Percentiles rank a stretch among this genome's conserved stretches.
These are phyloP conservation scores for Vitis hybrid DNA, from an alignment of 177 flowering plant species.

Conservation along the genomic window DNA sequence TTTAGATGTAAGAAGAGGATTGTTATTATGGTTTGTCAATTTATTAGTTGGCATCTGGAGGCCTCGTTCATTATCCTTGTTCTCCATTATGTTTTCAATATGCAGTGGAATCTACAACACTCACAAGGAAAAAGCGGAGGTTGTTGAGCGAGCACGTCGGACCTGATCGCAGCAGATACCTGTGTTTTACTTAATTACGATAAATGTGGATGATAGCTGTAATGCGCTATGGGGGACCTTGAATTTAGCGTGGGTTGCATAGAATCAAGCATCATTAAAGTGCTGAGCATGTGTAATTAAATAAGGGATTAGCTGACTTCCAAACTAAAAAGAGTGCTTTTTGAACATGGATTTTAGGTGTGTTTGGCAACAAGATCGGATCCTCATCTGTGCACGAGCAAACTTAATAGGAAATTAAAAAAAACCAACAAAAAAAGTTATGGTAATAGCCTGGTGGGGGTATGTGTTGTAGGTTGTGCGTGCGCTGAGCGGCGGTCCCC, in stretches of 20 bases:
- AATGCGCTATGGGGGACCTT: slow-evolving; percentile 6
- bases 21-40: background rate
- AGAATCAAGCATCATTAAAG: background rate
- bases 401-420: background rate
- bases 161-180: no score
- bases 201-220: slow-evolving; percentile 21
- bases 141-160: no score
- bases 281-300: background rate
- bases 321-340: background rate
- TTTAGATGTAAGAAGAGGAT: background rate
- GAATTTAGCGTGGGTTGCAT: background rate
- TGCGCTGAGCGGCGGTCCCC: background rate
- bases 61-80: background rate
- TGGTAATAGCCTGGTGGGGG: no score
- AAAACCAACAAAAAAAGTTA: no score
- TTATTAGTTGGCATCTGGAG: background rate
- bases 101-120: no score
- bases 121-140: no score
- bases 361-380: background rate
- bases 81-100: no score
- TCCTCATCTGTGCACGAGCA: slow-evolving; percentile 1
- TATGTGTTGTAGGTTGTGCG: background rate
- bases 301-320: background rate
- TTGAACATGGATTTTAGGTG: background rate
- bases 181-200: no score